Evolutionary conservation across 2,329 filamentous ascomycete genomes (phyloP), one percentile per base, ranked within the genome.

Genomic region (Sarocladiaceae sp.): DNA sequence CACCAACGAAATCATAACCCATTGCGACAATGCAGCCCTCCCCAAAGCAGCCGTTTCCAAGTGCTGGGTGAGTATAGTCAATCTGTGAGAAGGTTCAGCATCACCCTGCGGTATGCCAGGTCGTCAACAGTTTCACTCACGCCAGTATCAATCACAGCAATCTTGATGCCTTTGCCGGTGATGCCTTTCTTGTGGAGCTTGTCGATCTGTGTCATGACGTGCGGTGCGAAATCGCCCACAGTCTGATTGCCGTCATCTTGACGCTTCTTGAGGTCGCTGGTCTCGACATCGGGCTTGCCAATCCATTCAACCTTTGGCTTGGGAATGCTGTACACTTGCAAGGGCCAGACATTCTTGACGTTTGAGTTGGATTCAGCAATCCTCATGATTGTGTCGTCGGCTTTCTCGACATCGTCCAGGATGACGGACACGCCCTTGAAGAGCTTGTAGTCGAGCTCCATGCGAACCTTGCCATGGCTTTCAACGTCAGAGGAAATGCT

Each of bases 11-110:
- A 56, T 84, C 81, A 31, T 71, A 71, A 17, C 84, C 83, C 53
- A 75, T 78, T 3, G 73, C 71, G 17, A 87, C 78, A 36, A 84
- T 69, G 57, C 77, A 85, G 12, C 74, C 79, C 1, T 71, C 59
- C 2, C 83, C 84, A 60, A 85, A 86, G 59, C 83, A 83, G 44
- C 81, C 82, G 22, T 50, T 12, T 15, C 84, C 84, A 0, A 87
- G 74, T 25, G 80, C 79, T 2, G 82, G 79, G 59, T 87, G 83
- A 1, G 68, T 74, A 60, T 85, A 86, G 61, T 87, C 83, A 46
- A 84, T 68, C 75, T 78, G 39, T 2, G 23, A 2, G 1, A 11
- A 12, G 4, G 7, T 40, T 44, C 12, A 52, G 40, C 17, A 37
- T 18, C 7, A 6, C 4, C 4, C 25, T 2, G n/a, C 6, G 20